Base-by-base conservation (phyloP, 768 basidiomycete species). In the Lentinula boryana region DNA sequence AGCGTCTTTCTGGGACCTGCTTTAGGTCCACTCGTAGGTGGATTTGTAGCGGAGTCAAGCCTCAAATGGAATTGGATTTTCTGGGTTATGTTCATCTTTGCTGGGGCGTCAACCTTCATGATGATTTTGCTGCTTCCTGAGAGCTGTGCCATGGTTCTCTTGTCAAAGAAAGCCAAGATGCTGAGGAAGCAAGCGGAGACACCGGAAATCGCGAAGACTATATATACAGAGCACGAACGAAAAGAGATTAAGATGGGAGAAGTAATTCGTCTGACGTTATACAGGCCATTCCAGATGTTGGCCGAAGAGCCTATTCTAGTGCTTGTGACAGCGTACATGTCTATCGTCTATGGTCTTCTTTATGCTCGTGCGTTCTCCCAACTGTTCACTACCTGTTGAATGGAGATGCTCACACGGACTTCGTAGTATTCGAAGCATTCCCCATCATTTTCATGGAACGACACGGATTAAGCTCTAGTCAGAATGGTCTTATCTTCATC, bases 61-160 rank as follows among this genome's bases (percentile, higher is more conserved):
- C 70, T 79, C 5, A 78, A 76, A 4, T 91, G 87, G 86, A 66
- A 84, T 64, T 87, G 84, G 83, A 76, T 87, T 1, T 89, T 84
- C 72, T 88, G 86, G 84, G 77, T 87, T 58, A 84, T 84, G 82
- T 81, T 86, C 76, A 82, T 86, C 13, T 84, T 86, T 61, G 81
- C 84, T 0, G 82, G 79, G 1, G 65, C 69, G 5, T 84, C 84
- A 66, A 81, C 80, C 3, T 5, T 77, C 16, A 60, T 83, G 50
- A 71, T 76, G 40, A 59, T 81, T n/a, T 58, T 83, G 33, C 67
- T 80, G 60, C 72, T 88, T 0, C 86, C 86, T 0, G 88, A 91
- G 71, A 88, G 88, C 5, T 89, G 84, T 63, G 82, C 80, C 0
- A 86, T 88, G 0, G 75, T 85, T 6, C 69, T 89, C 12, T 76